These are phyloP conservation scores for Wickerhamomyces bisporus DNA, from an alignment of 805 yeast species.

Conservation along the genomic window DNA sequence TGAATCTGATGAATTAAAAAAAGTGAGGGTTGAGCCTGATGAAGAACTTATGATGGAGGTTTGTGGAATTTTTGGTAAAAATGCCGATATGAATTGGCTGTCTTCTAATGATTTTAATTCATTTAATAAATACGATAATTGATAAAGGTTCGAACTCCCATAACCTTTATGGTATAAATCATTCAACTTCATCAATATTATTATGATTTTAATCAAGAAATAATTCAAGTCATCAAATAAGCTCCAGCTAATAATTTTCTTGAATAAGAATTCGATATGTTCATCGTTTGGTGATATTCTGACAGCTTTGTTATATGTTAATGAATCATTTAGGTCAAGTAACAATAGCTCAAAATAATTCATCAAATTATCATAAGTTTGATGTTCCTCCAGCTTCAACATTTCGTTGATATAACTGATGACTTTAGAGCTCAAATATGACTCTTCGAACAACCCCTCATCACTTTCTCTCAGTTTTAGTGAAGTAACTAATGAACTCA, in stretches of 20 bases:
- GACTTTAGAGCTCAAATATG: conserved; percentile 1
- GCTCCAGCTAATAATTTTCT: conserved; percentile 13
- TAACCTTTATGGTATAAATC: conserved; percentile 8
- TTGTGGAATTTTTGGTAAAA: conserved; percentile 10
- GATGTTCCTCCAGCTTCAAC: conserved; percentile 8
- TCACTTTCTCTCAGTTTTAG: conserved; percentile 8
- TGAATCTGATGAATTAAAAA: not conserved
- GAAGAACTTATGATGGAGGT: conserved; percentile 5
- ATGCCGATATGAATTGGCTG: conserved; percentile 14
- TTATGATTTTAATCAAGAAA: conserved; percentile 11
- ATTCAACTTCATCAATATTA: conserved; percentile 15
- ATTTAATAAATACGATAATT: conserved; percentile 2
- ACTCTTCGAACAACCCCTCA: conserved; percentile 5
- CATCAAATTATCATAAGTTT: conserved; percentile 18
- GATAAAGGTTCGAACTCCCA: not conserved
- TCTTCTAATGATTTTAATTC: conserved; percentile 16
- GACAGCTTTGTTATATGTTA: conserved; percentile 8
- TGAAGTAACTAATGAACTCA: conserved; percentile 6
- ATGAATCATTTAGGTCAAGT: conserved; percentile 17
- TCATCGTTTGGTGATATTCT: conserved; percentile 6
- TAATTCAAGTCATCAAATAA: conserved; percentile 20
- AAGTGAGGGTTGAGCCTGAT: not conserved
- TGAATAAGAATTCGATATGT: conserved; percentile 7
- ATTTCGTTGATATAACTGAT: not conserved
- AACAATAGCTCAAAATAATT: conserved; percentile 15